Evolutionary conservation across 345 rosid species (phyloP), one percentile per base, ranked within the genome.

Genomic region (Xanthoceras sorbifolium): DNA sequence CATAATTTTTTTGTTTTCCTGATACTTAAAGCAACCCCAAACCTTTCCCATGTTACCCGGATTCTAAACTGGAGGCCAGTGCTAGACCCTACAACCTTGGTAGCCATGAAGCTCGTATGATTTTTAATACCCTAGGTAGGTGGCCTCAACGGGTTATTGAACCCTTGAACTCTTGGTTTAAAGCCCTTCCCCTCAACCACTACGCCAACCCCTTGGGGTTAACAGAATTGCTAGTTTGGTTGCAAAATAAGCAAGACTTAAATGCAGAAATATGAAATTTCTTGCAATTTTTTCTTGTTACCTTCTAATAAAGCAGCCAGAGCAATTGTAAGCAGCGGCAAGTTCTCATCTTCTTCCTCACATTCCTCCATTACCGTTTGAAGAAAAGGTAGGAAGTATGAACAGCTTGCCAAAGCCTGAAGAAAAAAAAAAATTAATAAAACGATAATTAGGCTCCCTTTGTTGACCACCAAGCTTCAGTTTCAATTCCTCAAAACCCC

Each of bases 341-440:
- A 73, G 60, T 78, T 80, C 72, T 87, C 88, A 10, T 71, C 80
- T 22, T 71, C 64, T 62, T 86, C 93, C 65, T 40, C 88, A n/a
- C 82, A 81, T 77, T 90, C 91, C 20, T 87, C 92, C 42, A 85
- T 36, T 64, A 88, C 77, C 81, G 82, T 89, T 75, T 82, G 87
- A 79, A 95, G 91, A 81, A 82, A 93, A 76, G 78, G 78, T 26
- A 81, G 86, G 67, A 95, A 94, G 64, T 84, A 72, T 67, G 90
- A 85, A 81, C 92, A 91, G 69, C 97, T 87, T 75, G 94, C 97
- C 6, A 94, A 79, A 84, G 94, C 92, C 98, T 92, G 89, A 46
- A n/a, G n/a, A n/a, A n/a, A 64, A 76, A 82, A 54, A 23, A 8
- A 79, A 48, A 42, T 73, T 25, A 2, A 14, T n/a, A 18, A 14